Base-by-base conservation (phyloP, 176 grass and related monocot genomes). In the Lolium multiflorum region DNA sequence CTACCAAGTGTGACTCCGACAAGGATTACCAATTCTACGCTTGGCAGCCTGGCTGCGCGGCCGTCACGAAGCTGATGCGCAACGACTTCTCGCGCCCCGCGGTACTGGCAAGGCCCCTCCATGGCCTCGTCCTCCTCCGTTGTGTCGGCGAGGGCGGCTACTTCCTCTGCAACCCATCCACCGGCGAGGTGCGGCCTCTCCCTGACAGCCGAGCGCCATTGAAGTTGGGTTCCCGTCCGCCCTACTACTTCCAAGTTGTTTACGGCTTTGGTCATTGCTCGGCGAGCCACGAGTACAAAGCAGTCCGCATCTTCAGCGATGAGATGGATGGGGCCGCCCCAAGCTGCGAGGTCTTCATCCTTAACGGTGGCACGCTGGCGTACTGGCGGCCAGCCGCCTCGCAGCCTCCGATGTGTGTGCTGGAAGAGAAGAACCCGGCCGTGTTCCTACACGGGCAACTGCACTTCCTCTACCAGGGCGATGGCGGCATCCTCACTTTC, bases 81-180 rank as follows among this genome's bases (percentile, higher is more conserved):
- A 38, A 77, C 12, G 49, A 51, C 2, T 74, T 38, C 16, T 0
- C 0, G 1, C 43, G 1, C 1, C 21, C 26, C 38, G 13, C 71
- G 3, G 43, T 28, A 0, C 11, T 76, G 17, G 21, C 17, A 11
- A 39, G n/a, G 41, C 17, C 71, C 1, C 74, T 74, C 12, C 59
- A 17, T 14, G 82, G 82, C 41, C 44, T 84, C 25, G 17, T 76
- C 50, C 70, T 84, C 21, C 14, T 83, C 8, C 2, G 9, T 8
- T 60, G 37, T 9, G 0, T 5, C 9, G 9, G 4, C 11, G 20
- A 3, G 7, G 64, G 28, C 7, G 28, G 63, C 28, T 67, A 67
- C 63, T 16, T 6, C 28, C 14, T 67, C 14, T 37, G 26, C 63
- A 67, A 67, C 63, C 63, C 63, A 17, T 67, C 63, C 26, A 67